Evolutionary conservation across 495 filamentous ascomycete species (phyloP).

Genomic region (Neurospora terricola): DNA sequence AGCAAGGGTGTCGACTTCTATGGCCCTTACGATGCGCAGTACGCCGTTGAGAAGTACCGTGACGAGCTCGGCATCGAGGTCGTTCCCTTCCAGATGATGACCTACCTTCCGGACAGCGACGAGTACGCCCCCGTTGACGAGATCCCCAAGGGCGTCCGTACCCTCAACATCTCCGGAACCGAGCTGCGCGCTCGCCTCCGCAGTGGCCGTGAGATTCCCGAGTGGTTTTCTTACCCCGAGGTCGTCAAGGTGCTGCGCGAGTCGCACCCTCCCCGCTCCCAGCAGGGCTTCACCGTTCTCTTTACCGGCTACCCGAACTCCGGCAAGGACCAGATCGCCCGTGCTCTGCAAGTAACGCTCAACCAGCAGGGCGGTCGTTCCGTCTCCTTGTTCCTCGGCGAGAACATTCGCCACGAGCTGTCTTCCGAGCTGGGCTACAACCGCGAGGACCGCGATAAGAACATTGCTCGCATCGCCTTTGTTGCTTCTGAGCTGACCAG

Average conservation of each 20-base stretch:
- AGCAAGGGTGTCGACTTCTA: slow-evolving; percentile 95
- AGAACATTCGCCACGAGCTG: slow-evolving; percentile 88
- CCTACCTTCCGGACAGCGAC: slow-evolving; percentile 92
- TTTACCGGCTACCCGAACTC: slow-evolving; percentile 93
- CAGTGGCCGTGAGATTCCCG: slow-evolving; percentile 86
- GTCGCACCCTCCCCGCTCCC: slow-evolving; percentile 78
- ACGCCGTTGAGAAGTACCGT: slow-evolving; percentile 93
- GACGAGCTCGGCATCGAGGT: slow-evolving; percentile 96
- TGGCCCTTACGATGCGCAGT: slow-evolving; percentile 96
- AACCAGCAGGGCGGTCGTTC: slow-evolving; percentile 97
- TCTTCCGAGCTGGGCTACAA: slow-evolving; percentile 94
- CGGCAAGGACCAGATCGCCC: slow-evolving; percentile 92
- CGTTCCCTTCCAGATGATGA: slow-evolving; percentile 99
- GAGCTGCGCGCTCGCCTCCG: slow-evolving; percentile 86
- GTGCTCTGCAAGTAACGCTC: slow-evolving; percentile 90
- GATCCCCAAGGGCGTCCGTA: slow-evolving; percentile 72
- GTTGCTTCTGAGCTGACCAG: slow-evolving; percentile 90
- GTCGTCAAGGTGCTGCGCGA: slow-evolving; percentile 92
- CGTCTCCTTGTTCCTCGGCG: slow-evolving; percentile 86
- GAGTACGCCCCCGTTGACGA: slow-evolving; percentile 91
- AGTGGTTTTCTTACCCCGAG: slow-evolving; percentile 99
- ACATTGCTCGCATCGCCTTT: slow-evolving; percentile 94
- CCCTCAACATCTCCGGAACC: slow-evolving; percentile 93
- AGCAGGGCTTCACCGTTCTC: slow-evolving; percentile 97
- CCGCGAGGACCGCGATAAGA: slow-evolving; percentile 83